Conservation (phyloP, 1,284 basidiomycete species). For the Rhodofomes roseus region DNA sequence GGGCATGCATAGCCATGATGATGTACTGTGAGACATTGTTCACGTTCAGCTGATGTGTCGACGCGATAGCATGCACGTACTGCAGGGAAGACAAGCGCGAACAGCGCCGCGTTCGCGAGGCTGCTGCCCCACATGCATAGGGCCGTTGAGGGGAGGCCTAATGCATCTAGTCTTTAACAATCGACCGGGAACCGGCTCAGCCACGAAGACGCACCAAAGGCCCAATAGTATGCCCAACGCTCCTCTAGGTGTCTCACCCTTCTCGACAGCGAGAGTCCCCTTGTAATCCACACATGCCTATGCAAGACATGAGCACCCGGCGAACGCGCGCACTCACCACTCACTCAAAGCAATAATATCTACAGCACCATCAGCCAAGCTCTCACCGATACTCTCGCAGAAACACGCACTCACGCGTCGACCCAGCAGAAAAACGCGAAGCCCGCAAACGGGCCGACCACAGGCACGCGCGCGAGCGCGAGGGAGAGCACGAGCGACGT, state of each 20-base stretch:
- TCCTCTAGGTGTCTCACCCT: slow-evolving; percentile 77
- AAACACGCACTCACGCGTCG: slow-evolving; percentile 60
- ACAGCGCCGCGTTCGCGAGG: slow-evolving; percentile 73
- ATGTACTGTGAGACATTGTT: slow-evolving; percentile 49
- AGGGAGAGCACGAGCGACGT: slow-evolving; percentile 73
- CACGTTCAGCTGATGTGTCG: neutral
- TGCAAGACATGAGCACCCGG: neutral
- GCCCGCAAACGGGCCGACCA: slow-evolving; percentile 53
- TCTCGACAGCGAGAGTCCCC: slow-evolving; percentile 61
- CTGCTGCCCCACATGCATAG: slow-evolving; percentile 69
- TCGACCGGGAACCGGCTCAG: too few species aligned
- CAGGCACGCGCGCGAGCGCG: slow-evolving; percentile 58
- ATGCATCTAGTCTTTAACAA: neutral
- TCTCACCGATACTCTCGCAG: neutral
- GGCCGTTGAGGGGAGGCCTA: slow-evolving; percentile 61
- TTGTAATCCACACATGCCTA: slow-evolving; percentile 77
- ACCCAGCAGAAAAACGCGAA: slow-evolving; percentile 81
- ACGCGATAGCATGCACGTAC: slow-evolving; percentile 34
- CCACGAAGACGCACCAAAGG: slow-evolving; percentile 55
- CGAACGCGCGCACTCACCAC: slow-evolving; percentile 21
- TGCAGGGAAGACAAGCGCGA: slow-evolving; percentile 74
- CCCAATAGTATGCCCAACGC: slow-evolving; percentile 81
- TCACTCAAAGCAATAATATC: slow-evolving; percentile 88
- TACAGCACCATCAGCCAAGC: slow-evolving; percentile 24
- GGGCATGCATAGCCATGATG: slow-evolving; percentile 73